Percentiles rank a stretch among this genome's conserved stretches.
These are phyloP conservation scores for Leccinum ochraceum DNA, from an alignment of 768 basidiomycete species.

Conservation along the genomic window DNA sequence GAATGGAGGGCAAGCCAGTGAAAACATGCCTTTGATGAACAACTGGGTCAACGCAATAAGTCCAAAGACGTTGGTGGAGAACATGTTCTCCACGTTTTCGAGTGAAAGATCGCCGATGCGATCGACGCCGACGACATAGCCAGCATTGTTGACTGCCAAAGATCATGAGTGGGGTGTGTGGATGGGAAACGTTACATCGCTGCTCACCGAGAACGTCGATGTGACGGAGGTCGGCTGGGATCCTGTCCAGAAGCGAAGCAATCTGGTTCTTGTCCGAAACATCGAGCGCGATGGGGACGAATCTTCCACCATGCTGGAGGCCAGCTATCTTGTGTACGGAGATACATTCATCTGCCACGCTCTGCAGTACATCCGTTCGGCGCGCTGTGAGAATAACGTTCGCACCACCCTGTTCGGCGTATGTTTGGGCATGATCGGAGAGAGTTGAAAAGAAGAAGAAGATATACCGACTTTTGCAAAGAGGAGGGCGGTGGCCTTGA, in stretches of 20 bases:
- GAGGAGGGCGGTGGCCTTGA: conserved; percentile 80
- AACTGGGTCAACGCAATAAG: conserved; percentile 84
- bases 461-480: conserved; percentile 71
- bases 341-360: conserved; percentile 66
- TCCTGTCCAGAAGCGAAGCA: conserved; percentile 64
- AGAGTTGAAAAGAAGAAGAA: background rate
- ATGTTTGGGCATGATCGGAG: background rate
- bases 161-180: background rate
- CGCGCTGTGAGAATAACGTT: conserved; percentile 87
- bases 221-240: conserved; percentile 67
- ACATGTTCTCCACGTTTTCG: conserved; percentile 81
- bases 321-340: conserved; percentile 74
- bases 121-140: conserved; percentile 87
- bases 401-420: conserved; percentile 64
- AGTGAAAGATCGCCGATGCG: conserved; percentile 81
- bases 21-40: conserved; percentile 50
- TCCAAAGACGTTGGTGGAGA: conserved; percentile 79
- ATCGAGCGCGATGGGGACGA: conserved; percentile 73
- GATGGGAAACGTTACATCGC: background rate
- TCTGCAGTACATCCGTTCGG: conserved; percentile 67
- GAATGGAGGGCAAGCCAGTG: background rate
- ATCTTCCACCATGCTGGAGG: conserved; percentile 73
- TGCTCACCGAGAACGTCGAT: conserved; percentile 81
- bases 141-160: conserved; percentile 70
- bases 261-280: conserved; percentile 77